These are phyloP conservation scores for Starmerella tilneyi DNA, from an alignment of 805 yeast species.

Conservation along the genomic window DNA sequence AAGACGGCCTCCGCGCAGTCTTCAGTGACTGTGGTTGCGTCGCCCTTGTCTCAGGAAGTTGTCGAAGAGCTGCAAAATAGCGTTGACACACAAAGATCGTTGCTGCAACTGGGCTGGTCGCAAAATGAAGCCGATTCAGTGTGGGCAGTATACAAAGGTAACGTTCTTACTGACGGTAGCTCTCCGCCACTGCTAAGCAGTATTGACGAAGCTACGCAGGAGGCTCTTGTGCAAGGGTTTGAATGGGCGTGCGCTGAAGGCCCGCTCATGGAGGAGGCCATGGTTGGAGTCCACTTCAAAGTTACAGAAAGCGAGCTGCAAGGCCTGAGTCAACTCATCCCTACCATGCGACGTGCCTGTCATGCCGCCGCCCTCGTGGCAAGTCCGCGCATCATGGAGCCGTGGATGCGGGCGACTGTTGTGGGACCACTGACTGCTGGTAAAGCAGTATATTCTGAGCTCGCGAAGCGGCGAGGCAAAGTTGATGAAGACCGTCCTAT, in stretches of 20 bases:
- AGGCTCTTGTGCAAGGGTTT: conserved; percentile 51
- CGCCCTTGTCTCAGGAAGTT: neutral
- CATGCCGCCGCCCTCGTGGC: conserved; percentile 72
- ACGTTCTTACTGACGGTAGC: neutral
- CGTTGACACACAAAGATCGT: neutral
- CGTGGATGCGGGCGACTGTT: conserved; percentile 53
- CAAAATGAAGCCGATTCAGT: neutral
- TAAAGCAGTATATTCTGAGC: conserved; percentile 39
- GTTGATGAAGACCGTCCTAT: conserved; percentile 43
- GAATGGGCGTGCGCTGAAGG: conserved; percentile 77
- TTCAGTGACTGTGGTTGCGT: neutral
- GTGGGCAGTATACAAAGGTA: neutral
- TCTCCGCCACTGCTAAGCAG: neutral
- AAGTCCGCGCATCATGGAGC: conserved; percentile 71
- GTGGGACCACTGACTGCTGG: conserved; percentile 45
- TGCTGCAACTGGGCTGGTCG: neutral
- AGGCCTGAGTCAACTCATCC: conserved; percentile 59
- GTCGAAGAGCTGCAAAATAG: neutral
- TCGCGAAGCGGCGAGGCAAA: conserved; percentile 63
- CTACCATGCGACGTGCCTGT: conserved; percentile 75
- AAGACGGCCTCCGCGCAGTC: conserved; percentile 43
- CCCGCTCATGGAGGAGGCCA: conserved; percentile 81
- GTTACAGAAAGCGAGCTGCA: conserved; percentile 51
- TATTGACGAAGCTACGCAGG: neutral
- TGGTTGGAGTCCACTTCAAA: conserved; percentile 59